Percentiles rank a stretch among this genome's conserved stretches.
Evolutionary conservation across 1,139 yeast species (phyloP).

Genomic region (Protomyces pachydermus): DNA sequence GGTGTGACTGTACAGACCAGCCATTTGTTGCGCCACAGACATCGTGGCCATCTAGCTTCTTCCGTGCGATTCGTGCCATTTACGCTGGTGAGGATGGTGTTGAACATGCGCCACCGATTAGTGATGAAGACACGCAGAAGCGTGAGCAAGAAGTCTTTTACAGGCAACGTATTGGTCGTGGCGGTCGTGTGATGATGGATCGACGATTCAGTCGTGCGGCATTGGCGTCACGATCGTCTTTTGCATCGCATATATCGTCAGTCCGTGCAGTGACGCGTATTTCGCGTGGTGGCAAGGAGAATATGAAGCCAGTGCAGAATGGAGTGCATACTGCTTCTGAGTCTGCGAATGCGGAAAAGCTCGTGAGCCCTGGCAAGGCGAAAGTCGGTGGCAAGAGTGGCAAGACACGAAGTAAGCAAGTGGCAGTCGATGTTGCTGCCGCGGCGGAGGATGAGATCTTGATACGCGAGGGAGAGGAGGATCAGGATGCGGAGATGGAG

Average conservation of each 20-base stretch:
- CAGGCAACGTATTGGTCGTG: conserved; percentile 72
- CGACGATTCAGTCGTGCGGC: conserved; percentile 49
- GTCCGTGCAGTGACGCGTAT: neutral
- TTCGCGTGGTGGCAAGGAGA: conserved; percentile 2
- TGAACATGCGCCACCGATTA: conserved; percentile 32
- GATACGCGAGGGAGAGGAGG: neutral
- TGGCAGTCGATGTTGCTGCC: neutral
- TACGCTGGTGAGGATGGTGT: conserved; percentile 28
- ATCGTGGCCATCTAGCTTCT: conserved; percentile 46
- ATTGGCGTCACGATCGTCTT: conserved; percentile 5
- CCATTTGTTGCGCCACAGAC: conserved; percentile 66
- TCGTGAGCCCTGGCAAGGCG: neutral
- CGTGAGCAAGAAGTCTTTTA: conserved; percentile 45
- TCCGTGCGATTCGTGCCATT: conserved; percentile 10
- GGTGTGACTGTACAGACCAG: conserved; percentile 82
- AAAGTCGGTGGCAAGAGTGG: neutral
- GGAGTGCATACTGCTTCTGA: neutral
- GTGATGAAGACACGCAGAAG: conserved; percentile 34
- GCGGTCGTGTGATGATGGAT: conserved; percentile 67
- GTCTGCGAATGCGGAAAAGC: neutral
- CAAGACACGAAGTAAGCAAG: neutral
- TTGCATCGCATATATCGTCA: neutral
- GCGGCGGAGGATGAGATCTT: neutral
- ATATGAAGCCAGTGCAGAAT: neutral
- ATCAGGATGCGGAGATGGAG: neutral